Percentiles rank a stretch among this genome's conserved stretches.
These are phyloP conservation scores for Abortiporus biennis DNA, from an alignment of 1,284 basidiomycete genomes.

Conservation along the genomic window DNA sequence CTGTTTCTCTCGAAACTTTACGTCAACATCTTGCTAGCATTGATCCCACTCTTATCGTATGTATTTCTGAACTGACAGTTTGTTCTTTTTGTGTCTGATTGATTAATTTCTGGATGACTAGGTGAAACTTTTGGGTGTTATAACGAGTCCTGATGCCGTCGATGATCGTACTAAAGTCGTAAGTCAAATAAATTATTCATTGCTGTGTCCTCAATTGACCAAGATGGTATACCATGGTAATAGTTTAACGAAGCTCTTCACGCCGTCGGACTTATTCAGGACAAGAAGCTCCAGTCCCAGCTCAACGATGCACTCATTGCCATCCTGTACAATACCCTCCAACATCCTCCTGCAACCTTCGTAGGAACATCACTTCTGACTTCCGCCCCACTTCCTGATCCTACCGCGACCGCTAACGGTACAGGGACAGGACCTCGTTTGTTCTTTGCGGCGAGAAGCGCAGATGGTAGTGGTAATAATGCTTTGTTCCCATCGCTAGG, in stretches of 20 bases:
- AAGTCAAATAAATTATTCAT: too few species aligned
- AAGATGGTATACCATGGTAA: not conserved
- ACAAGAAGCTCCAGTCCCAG: slow-evolving; percentile 32
- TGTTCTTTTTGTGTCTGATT: not conserved
- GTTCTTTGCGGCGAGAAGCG: slow-evolving; percentile 42
- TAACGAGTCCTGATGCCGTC: slow-evolving; percentile 33
- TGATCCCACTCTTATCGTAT: too few species aligned
- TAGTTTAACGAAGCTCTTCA: slow-evolving; percentile 66
- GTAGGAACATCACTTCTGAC: slow-evolving; percentile 31
- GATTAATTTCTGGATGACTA: not conserved
- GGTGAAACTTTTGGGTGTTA: not conserved
- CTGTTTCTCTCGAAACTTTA: too few species aligned
- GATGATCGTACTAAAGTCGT: slow-evolving; percentile 60
- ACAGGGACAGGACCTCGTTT: not conserved
- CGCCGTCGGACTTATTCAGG: slow-evolving; percentile 56
- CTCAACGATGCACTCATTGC: slow-evolving; percentile 51
- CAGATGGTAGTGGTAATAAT: slow-evolving; percentile 76
- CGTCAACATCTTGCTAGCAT: too few species aligned
- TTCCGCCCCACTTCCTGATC: not conserved
- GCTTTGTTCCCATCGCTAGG: slow-evolving; percentile 65
- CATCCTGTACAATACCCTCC: slow-evolving; percentile 67
- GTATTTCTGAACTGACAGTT: not conserved
- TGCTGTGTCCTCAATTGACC: not conserved
- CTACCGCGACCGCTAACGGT: not conserved
- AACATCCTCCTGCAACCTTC: slow-evolving; percentile 67